Percentiles rank a stretch among this genome's conserved stretches.
Evolutionary conservation across 2,329 filamentous ascomycete genomes (phyloP).

Genomic region (Talaromyces atroroseus): DNA sequence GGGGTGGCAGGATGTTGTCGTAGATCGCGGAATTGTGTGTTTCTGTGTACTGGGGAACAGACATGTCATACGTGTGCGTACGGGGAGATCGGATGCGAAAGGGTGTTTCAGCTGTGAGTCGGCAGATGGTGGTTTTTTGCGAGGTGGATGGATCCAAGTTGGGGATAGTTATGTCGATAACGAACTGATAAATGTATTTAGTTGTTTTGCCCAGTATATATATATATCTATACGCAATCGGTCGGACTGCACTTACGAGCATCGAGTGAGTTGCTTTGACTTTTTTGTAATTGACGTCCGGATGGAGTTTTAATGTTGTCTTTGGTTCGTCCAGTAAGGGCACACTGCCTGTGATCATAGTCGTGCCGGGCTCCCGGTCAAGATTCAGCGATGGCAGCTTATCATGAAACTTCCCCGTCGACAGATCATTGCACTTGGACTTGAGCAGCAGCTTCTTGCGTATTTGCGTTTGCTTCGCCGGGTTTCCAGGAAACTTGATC

Average conservation of each 20-base stretch:
- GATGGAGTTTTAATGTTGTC: slow-evolving; percentile 2
- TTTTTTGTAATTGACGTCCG: slow-evolving; percentile 10
- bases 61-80: slow-evolving; percentile 4
- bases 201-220: not conserved
- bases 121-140: slow-evolving; percentile 5
- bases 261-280: slow-evolving; percentile 6
- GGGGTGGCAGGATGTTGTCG: not conserved
- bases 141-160: not conserved
- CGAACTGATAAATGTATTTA: not conserved
- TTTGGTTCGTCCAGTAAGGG: slow-evolving; percentile 4
- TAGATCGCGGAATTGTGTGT: not conserved
- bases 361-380: not conserved
- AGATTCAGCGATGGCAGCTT: not conserved
- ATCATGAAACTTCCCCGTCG: slow-evolving; percentile 6
- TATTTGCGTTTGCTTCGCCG: slow-evolving; percentile 3
- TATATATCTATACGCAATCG: not conserved
- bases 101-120: slow-evolving; percentile 11
- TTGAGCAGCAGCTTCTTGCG: slow-evolving; percentile 10
- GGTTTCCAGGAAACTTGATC: slow-evolving; percentile 1
- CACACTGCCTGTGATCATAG: not conserved
- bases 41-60: slow-evolving; percentile 9
- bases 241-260: not conserved
- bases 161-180: slow-evolving; percentile 10
- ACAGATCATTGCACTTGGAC: slow-evolving; percentile 7
- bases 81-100: slow-evolving; percentile 8